Percentiles rank a stretch among this genome's conserved stretches.
Evolutionary conservation across 1,139 yeast species (phyloP).

Genomic region (Blastobotrys buckinghamii): DNA sequence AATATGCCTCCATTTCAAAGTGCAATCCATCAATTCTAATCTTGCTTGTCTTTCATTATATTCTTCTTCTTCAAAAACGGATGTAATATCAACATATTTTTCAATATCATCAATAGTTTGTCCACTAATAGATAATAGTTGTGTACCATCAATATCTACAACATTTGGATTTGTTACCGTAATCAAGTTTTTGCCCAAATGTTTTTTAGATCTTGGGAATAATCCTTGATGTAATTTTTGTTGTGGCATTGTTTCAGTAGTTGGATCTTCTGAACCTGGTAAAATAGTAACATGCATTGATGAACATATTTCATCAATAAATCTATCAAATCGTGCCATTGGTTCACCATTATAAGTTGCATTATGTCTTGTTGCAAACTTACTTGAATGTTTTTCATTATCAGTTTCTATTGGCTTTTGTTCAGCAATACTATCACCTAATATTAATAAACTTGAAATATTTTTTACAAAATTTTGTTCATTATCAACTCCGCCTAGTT

Average conservation of each 20-base stretch:
- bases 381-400: conserved; percentile 15
- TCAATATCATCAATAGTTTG: conserved; percentile 75
- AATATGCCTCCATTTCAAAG: conserved; percentile 76
- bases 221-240: conserved; percentile 79
- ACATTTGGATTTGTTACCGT: conserved; percentile 72
- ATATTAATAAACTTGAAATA: conserved; percentile 56
- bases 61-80: conserved; percentile 17
- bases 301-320: conserved; percentile 51
- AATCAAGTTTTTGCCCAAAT: conserved; percentile 22
- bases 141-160: conserved; percentile 49
- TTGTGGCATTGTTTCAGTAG: conserved; percentile 80
- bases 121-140: conserved; percentile 72
- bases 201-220: conserved; percentile 45
- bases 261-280: conserved; percentile 86
- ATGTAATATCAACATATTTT: conserved; percentile 42
- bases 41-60: conserved; percentile 25
- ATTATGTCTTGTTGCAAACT: conserved; percentile 14
- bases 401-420: conserved; percentile 20
- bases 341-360: conserved; percentile 26
- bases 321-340: conserved; percentile 45
- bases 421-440: conserved; percentile 66
- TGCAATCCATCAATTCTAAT: conserved; percentile 56
- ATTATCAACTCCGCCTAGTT: conserved; percentile 40
- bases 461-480: conserved; percentile 27
- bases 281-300: conserved; percentile 65